Conservation (phyloP, 1,139 yeast species). For the Lodderomyces metapsilosis region DNA sequence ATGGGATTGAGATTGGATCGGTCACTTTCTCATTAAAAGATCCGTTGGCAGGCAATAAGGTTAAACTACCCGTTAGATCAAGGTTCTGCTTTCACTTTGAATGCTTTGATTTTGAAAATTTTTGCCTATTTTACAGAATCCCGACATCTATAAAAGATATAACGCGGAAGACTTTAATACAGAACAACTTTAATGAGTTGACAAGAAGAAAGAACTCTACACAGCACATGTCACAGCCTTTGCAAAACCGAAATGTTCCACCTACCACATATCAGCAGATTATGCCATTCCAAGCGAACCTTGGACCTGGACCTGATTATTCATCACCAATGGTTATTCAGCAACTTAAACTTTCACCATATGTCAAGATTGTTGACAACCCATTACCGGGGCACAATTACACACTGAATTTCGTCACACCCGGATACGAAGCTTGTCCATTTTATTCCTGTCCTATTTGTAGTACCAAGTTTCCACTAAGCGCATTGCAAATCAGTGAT, state of each 20-base stretch:
- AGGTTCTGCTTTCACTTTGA: slow-evolving; percentile 41
- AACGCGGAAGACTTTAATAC: slow-evolving; percentile 28
- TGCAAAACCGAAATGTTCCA: background rate
- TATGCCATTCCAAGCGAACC: background rate
- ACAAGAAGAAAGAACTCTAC: slow-evolving; percentile 13
- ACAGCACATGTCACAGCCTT: background rate
- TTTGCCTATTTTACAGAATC: slow-evolving; percentile 39
- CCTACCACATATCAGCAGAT: slow-evolving; percentile 1
- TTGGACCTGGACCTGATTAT: background rate
- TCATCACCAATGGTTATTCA: background rate
- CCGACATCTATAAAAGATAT: slow-evolving; percentile 28
- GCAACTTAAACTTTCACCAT: slow-evolving; percentile 1
- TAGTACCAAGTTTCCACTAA: slow-evolving; percentile 32
- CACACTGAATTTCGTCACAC: slow-evolving; percentile 14
- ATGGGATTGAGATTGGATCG: slow-evolving; percentile 25
- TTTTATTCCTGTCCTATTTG: slow-evolving; percentile 44
- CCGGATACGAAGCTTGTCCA: slow-evolving; percentile 11
- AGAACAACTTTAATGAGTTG: slow-evolving; percentile 24
- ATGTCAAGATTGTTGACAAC: slow-evolving; percentile 4
- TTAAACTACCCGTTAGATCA: slow-evolving; percentile 42
- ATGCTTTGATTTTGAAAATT: slow-evolving; percentile 46
- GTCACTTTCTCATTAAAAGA: slow-evolving; percentile 30
- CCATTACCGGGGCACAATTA: slow-evolving; percentile 9
- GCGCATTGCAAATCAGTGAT: slow-evolving; percentile 39
- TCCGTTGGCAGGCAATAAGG: slow-evolving; percentile 37